These are phyloP conservation scores for Selaginella moellendorffii DNA, from an alignment of 75 land plant genomes.

Conservation along the genomic window DNA sequence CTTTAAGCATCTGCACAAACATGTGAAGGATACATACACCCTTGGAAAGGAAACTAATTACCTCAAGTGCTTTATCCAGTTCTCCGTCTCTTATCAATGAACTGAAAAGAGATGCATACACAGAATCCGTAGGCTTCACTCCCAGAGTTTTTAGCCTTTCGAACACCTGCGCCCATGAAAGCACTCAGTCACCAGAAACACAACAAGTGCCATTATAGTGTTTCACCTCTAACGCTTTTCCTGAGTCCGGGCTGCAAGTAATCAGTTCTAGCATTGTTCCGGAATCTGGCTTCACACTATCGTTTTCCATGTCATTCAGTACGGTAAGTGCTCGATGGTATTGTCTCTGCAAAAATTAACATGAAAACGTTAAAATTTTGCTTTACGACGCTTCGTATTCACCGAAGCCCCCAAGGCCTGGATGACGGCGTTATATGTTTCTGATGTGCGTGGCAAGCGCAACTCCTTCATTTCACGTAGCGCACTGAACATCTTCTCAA, in stretches of 20 bases:
- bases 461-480: conserved; percentile 5
- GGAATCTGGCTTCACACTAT: not conserved
- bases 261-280: conserved; percentile 6
- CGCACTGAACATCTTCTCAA: not conserved
- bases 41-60: not conserved
- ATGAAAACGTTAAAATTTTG: not conserved
- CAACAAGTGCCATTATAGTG: no score
- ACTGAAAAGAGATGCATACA: not conserved
- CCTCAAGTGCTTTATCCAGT: not conserved
- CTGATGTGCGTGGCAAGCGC: not conserved
- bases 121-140: not conserved
- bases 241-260: not conserved
- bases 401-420: conserved; percentile 2
- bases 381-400: not conserved
- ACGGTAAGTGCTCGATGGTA: not conserved
- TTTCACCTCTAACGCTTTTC: not conserved
- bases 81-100: not conserved
- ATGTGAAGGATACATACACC: not conserved
- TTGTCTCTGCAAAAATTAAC: not conserved
- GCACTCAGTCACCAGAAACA: not conserved
- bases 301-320: conserved; percentile 1
- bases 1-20: not conserved
- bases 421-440: conserved; percentile 8
- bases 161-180: not conserved
- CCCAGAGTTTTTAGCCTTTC: not conserved